A percentile compares a stretch with the other conserved stretches of the same genome.
phyloP scores from a whole-genome alignment of 345 rosid species.

The Populus simonii region DNA sequence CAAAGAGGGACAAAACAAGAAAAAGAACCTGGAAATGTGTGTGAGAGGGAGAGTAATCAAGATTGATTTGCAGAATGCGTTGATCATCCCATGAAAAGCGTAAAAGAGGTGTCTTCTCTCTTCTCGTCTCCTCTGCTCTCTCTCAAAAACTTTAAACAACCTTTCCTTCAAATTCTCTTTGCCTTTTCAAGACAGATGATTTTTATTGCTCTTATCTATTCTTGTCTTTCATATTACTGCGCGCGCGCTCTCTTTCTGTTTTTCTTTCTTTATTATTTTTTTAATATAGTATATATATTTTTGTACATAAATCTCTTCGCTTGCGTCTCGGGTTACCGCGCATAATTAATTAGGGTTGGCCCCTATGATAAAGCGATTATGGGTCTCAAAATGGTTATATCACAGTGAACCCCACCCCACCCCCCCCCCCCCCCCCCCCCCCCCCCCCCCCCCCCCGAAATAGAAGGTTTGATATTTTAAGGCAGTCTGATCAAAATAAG shows the following conservation, averaged over 20 bases:
- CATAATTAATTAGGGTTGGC: conserved; percentile 11
- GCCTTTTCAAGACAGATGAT: not conserved
- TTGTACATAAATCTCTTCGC: conserved; percentile 15
- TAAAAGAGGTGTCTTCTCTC: not conserved
- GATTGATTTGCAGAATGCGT: not conserved
- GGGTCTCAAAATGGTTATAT: not conserved
- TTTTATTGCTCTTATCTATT: not conserved
- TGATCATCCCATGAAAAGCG: not conserved
- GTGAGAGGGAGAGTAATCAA: not conserved
- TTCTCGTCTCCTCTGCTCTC: not conserved
- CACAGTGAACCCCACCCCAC: too few species aligned
- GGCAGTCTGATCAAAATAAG: too few species aligned
- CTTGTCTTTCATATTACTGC: too few species aligned
- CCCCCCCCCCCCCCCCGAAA: not conserved
- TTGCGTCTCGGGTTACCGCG: conserved; percentile 58
- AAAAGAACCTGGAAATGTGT: not conserved
- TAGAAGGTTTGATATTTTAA: too few species aligned
- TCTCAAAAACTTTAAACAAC: not conserved
- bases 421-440: too few species aligned
- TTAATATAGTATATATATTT: not conserved
- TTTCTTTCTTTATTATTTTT: not conserved
- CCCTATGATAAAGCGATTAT: not conserved
- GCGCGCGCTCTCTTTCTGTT: not conserved
- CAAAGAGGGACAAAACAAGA: not conserved
- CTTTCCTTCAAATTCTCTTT: not conserved